Evolutionary conservation across 1,139 yeast species (phyloP), one percentile per base, ranked within the genome.

Genomic region (Hansenula sp.): DNA sequence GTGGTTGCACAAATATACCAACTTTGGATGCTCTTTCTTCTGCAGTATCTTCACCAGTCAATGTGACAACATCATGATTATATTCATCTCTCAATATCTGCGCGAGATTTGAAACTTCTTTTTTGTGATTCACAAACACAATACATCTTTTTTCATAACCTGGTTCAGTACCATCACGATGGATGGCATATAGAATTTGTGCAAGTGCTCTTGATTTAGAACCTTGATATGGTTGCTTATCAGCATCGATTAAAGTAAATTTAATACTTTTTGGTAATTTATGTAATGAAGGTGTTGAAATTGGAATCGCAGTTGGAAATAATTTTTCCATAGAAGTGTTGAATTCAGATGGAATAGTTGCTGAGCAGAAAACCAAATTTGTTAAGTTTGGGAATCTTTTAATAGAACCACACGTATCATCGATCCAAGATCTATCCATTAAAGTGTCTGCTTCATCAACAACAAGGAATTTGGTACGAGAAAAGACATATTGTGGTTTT

Each of bases 401-500:
- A 27, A 89, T 62, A 1, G 78, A 73, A 6, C 69, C 61, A 48
- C 78, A 73, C 1, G 96, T 87, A 44, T 81, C 82, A 29, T 75
- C 75, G 14, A 80, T 65, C 75, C 92, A 90, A 0, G 95, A 83
- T 40, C 78, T 75, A 56, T 90, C 96, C 79, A 92, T 74, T 41
- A 92, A 66, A 0, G 97, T 86, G 61, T 92, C 98, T 0, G 98
- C 97, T 61, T 92, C 98, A 60, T 92, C 98, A n/a, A 85, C 75
- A 3, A 86, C 90, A 41, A 86, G 69, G 52, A 75, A 82, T 24
- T 74, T 71, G 0, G 79, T 75, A 29, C 65, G 64, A 7, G 66
- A 61, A 39, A 79, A 64, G 11, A 68, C 57, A 30, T 69, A 63
- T 50, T 70, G 77, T 0, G 84, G 81, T 26, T 72, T 64, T 35